Percentiles rank a stretch among this genome's conserved stretches.
Evolutionary conservation across 208 protist species (phyloP).

Genomic region (Trypanosomatidae sp.): DNA sequence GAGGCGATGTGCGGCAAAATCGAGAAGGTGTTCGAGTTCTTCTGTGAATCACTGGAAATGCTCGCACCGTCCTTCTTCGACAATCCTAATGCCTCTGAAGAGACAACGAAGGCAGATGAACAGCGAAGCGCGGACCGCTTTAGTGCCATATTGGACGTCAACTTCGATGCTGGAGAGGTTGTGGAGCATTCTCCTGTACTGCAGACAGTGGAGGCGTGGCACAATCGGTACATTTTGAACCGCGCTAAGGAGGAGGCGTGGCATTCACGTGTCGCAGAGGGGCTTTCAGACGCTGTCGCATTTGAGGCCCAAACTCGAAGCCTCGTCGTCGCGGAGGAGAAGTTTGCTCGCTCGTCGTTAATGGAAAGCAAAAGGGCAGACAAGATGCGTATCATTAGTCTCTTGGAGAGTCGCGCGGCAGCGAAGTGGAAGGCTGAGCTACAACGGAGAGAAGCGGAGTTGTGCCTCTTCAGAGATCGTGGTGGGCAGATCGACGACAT

Average conservation of each 20-base stretch:
- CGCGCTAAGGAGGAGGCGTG: constrained; percentile 58
- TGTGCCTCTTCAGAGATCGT: constrained; percentile 3
- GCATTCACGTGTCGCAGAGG: constrained; percentile 54
- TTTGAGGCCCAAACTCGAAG: constrained; percentile 41
- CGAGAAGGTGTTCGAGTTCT: constrained; percentile 54
- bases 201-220: constrained; percentile 26
- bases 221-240: constrained; percentile 48
- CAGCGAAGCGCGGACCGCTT: not conserved
- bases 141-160: constrained; percentile 7
- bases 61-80: constrained; percentile 5
- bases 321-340: constrained; percentile 49
- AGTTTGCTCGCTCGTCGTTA: constrained; percentile 10
- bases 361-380: constrained; percentile 34
- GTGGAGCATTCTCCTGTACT: constrained; percentile 39
- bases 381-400: constrained; percentile 22
- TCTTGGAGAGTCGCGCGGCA: constrained; percentile 27
- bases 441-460: constrained; percentile 38
- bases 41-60: constrained; percentile 19
- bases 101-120: not conserved
- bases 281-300: constrained; percentile 41
- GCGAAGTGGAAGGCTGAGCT: constrained; percentile 51
- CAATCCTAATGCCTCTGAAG: too few relatives aligned
- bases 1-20: constrained; percentile 89
- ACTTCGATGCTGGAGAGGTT: constrained; percentile 17
- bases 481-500: constrained; percentile 6